phyloP scores from a whole-genome alignment of 495 filamentous ascomycete genomes.

The Hypomontagnella monticulosa region DNA sequence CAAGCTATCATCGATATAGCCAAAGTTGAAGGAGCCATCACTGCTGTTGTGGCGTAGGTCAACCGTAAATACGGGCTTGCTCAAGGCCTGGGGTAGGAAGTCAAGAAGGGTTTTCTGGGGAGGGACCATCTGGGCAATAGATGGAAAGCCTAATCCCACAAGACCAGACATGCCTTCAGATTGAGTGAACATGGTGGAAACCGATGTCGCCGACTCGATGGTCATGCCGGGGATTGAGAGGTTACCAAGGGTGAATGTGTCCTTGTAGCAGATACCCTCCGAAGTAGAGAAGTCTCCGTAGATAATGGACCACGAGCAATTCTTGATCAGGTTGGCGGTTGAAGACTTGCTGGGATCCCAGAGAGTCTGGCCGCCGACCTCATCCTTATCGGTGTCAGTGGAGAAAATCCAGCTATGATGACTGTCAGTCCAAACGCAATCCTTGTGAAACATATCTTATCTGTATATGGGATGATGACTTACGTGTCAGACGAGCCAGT shows the following conservation, averaged over 20 bases:
- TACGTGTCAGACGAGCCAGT: conserved; percentile 81
- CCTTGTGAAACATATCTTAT: neutral
- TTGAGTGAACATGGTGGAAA: conserved; percentile 44
- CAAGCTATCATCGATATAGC: conserved; percentile 70
- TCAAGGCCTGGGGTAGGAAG: conserved; percentile 63
- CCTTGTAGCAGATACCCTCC: conserved; percentile 50
- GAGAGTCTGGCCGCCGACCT: conserved; percentile 54
- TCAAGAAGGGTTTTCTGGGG: conserved; percentile 73
- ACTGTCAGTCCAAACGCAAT: conserved; percentile 26
- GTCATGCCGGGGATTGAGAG: conserved; percentile 71
- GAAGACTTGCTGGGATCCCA: conserved; percentile 68
- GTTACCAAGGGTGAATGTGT: conserved; percentile 48
- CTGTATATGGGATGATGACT: conserved; percentile 50
- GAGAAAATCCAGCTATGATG: conserved; percentile 66
- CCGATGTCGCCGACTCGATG: conserved; percentile 49
- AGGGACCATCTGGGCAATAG: conserved; percentile 53
- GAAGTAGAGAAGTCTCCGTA: conserved; percentile 68
- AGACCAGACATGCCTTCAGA: conserved; percentile 47
- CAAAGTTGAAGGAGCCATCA: conserved; percentile 78
- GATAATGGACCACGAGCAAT: conserved; percentile 70
- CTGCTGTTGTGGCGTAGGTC: conserved; percentile 72
- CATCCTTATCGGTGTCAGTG: conserved; percentile 59
- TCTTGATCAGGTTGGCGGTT: conserved; percentile 62
- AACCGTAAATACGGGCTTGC: conserved; percentile 69
- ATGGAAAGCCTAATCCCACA: conserved; percentile 52